These are phyloP conservation scores for Pelagomonas calceolata DNA, from an alignment of 108 stramenopile species.

Conservation along the genomic window DNA sequence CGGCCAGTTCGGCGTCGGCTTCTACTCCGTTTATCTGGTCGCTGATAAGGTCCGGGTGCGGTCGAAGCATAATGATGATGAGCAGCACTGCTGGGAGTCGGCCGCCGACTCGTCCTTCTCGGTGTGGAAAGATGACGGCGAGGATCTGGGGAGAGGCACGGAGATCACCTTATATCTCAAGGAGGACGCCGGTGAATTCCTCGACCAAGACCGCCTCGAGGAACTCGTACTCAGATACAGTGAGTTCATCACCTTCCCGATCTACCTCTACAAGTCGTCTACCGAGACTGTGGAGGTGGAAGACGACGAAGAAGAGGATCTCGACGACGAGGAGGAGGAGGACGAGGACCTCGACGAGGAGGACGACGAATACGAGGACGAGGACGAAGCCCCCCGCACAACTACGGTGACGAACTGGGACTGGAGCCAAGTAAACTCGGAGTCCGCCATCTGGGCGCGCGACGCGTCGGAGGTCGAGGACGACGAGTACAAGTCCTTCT, in stretches of 20 bases:
- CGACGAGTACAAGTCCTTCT: conserved; percentile 96
- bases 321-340: conserved; percentile 39
- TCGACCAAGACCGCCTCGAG: conserved; percentile 58
- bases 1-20: conserved; percentile 99
- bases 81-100: conserved; percentile 94
- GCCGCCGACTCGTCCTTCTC: conserved; percentile 75
- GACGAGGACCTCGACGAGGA: conserved; percentile 47
- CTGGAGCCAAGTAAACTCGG: conserved; percentile 84
- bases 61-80: conserved; percentile 75
- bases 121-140: conserved; percentile 81
- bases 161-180: conserved; percentile 97
- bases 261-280: conserved; percentile 65
- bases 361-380: conserved; percentile 48
- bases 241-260: conserved; percentile 98
- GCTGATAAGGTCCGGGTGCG: conserved; percentile 83
- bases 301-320: conserved; percentile 53
- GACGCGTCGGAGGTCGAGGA: conserved; percentile 86
- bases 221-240: conserved; percentile 84
- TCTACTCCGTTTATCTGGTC: conserved; percentile 92
- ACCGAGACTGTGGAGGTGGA: conserved; percentile 64
- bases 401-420: conserved; percentile 69
- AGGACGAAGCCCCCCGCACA: conserved; percentile 43
- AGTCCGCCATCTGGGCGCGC: conserved; percentile 95
- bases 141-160: conserved; percentile 92
- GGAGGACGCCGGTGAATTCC: conserved; percentile 74